Evolutionary conservation across 169 alveolate genomes (phyloP).

Genomic region (Cryptosporidium meleagridis): DNA sequence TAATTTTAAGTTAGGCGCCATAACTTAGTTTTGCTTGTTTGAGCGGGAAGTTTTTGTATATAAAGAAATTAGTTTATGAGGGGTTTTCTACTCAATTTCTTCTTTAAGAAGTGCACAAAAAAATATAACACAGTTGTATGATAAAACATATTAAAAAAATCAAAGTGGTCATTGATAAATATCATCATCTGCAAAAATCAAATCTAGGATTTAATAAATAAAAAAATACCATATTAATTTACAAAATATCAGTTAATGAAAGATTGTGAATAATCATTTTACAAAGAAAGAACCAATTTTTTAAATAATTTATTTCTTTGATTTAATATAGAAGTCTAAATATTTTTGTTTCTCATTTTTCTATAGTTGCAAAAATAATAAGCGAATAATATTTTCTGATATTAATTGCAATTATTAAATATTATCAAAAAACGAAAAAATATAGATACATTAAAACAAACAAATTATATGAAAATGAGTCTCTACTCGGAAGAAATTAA

Average conservation of each 20-base stretch:
- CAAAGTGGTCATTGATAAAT: too few relatives aligned
- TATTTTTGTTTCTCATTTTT: not conserved
- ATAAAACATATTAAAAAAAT: too few relatives aligned
- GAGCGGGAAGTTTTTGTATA: not conserved
- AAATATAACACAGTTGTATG: not conserved
- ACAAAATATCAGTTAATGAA: too few relatives aligned
- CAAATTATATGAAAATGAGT: not conserved
- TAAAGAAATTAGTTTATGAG: not conserved
- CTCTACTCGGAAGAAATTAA: conserved; percentile 32
- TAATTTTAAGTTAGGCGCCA: not conserved
- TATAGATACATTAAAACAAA: not conserved
- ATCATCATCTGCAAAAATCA: too few relatives aligned
- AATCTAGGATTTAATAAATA: not conserved
- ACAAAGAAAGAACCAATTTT: too few relatives aligned
- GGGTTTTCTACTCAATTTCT: not conserved
- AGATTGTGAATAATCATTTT: not conserved
- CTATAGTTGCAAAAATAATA: too few relatives aligned
- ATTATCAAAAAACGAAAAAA: too few relatives aligned
- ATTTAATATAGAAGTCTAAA: not conserved
- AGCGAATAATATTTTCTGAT: too few relatives aligned
- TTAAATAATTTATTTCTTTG: not conserved
- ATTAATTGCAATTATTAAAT: not conserved
- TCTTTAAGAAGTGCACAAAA: not conserved
- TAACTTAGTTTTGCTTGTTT: not conserved
- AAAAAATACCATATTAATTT: too few relatives aligned